Evolutionary conservation across 2,329 filamentous ascomycete genomes (phyloP).

Genomic region (Scleromitrula shiraiana): DNA sequence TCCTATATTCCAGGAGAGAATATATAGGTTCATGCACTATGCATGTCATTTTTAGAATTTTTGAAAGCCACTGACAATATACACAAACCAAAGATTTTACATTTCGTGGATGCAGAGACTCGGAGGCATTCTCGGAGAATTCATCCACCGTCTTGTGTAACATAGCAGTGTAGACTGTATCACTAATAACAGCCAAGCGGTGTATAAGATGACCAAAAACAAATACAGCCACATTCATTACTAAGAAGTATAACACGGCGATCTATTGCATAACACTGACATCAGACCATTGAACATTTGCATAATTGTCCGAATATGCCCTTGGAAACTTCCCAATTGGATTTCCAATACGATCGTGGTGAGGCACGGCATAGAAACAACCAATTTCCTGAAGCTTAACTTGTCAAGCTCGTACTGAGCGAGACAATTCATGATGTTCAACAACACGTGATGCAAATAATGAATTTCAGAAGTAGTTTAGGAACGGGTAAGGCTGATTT

Average conservation of each 20-base stretch:
- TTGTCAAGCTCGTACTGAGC: background rate
- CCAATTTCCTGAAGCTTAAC: too few species aligned
- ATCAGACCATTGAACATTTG: slow-evolving; percentile 6
- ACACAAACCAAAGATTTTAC: background rate
- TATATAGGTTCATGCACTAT: background rate
- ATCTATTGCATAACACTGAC: slow-evolving; percentile 5
- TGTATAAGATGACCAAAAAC: background rate
- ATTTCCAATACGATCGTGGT: too few species aligned
- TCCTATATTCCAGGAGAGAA: slow-evolving; percentile 1
- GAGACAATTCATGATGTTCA: background rate
- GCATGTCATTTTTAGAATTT: background rate
- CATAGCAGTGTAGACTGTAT: background rate
- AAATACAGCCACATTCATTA: slow-evolving; percentile 3
- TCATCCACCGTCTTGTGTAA: background rate
- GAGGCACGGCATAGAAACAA: too few species aligned
- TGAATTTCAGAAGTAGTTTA: background rate
- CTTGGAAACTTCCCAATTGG: background rate
- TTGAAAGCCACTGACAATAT: background rate
- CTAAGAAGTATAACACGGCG: background rate
- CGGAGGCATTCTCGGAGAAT: background rate
- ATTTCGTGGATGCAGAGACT: background rate
- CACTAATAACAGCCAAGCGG: background rate
- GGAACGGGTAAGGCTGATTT: slow-evolving; percentile 8
- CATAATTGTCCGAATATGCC: slow-evolving; percentile 5
- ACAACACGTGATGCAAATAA: background rate